Conservation (phyloP, 2,329 filamentous ascomycete species). For the Aspergillus hiratsukae region DNA sequence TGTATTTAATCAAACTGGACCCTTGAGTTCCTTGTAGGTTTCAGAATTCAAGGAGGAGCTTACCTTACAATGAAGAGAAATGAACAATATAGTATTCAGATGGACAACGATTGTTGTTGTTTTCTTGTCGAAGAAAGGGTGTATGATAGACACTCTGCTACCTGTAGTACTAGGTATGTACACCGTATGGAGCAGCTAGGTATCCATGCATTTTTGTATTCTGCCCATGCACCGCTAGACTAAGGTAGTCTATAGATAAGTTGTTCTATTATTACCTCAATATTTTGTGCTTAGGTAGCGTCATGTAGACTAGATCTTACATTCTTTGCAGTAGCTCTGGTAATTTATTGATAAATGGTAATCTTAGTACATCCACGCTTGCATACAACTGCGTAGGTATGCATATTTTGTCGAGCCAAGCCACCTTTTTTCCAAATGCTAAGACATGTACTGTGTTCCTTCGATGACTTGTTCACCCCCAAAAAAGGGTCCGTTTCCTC, state of each 20-base stretch:
- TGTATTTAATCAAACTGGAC: not conserved
- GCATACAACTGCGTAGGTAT: too few species aligned
- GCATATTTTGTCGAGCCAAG: not conserved
- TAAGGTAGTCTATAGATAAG: not conserved
- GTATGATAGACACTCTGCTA: too few species aligned
- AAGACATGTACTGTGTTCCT: not conserved
- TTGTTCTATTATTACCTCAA: not conserved
- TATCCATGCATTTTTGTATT: too few species aligned
- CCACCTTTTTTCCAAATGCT: not conserved
- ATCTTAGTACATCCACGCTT: too few species aligned
- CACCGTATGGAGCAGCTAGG: too few species aligned
- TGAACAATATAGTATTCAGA: not conserved
- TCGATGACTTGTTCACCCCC: not conserved
- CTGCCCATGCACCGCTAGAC: not conserved
- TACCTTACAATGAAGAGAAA: not conserved
- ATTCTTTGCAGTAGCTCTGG: not conserved
- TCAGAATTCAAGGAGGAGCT: not conserved
- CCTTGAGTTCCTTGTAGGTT: not conserved
- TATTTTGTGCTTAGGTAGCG: not conserved
- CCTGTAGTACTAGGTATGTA: too few species aligned
- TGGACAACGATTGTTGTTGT: not conserved
- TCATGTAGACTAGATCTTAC: not conserved
- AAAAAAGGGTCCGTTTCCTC: not conserved
- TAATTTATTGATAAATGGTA: too few species aligned
- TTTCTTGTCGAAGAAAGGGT: not conserved